Conservation (phyloP, 805 yeast genomes). For the Yamadazyma laniorum region DNA sequence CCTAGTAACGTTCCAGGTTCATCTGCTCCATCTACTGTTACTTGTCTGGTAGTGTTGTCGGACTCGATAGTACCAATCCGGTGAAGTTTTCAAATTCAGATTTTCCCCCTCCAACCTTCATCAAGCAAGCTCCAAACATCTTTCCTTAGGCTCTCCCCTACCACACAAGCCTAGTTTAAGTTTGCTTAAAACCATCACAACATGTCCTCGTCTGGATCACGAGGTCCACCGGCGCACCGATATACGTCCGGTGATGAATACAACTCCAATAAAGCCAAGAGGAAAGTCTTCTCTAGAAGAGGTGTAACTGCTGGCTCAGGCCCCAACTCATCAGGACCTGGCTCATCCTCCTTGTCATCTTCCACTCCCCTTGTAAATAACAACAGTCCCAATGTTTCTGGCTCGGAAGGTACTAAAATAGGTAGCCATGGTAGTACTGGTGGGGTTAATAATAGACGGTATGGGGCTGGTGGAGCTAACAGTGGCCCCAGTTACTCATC, state of each 20-base stretch:
- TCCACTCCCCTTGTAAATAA: constrained; percentile 1
- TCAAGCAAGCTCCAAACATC: no score
- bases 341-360: neutral
- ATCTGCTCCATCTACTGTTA: neutral
- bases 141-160: no score
- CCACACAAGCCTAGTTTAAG: no score
- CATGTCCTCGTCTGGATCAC: constrained; percentile 11
- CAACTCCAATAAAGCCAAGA: constrained; percentile 8
- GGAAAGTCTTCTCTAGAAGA: constrained; percentile 11
- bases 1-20: neutral
- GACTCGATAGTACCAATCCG: neutral
- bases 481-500: constrained; percentile 6
- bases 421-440: neutral
- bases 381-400: neutral
- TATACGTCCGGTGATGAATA: constrained; percentile 12
- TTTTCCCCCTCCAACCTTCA: neutral
- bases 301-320: no score
- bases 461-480: neutral
- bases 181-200: neutral
- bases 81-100: neutral
- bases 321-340: neutral
- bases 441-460: constrained; percentile 4
- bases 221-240: constrained; percentile 12
- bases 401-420: neutral
- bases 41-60: neutral